phyloP scores from a whole-genome alignment of 352 stramenopile genomes.

The Phytophthora syringae region DNA sequence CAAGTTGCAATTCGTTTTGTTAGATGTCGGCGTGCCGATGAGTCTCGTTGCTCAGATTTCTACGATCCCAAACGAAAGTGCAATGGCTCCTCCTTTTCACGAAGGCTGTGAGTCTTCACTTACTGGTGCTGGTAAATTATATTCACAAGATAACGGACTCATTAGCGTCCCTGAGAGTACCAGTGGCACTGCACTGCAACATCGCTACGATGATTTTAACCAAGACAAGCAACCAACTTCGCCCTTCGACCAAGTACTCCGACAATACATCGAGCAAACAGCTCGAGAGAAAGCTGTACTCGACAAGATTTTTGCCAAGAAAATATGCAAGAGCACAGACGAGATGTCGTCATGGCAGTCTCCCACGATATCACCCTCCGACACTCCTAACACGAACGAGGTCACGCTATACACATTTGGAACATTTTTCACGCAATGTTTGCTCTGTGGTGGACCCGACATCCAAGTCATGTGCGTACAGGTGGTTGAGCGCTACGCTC shows the following conservation, averaged over 20 bases:
- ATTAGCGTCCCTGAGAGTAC: not conserved
- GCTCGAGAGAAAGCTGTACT: constrained; percentile 26
- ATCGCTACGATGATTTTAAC: not conserved
- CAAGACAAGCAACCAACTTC: constrained; percentile 7
- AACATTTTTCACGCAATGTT: constrained; percentile 54
- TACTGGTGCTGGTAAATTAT: not conserved
- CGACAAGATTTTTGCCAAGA: constrained; percentile 18
- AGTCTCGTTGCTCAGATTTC: constrained; percentile 39
- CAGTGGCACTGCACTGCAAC: not conserved
- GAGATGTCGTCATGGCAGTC: constrained; percentile 24
- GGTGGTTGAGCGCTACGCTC: constrained; percentile 42
- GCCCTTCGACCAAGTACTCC: constrained; percentile 26
- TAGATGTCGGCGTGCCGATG: constrained; percentile 44
- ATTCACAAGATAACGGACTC: not conserved
- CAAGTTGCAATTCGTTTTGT: constrained; percentile 35
- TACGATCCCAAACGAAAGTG: not conserved
- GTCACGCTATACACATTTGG: constrained; percentile 58
- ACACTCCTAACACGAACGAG: constrained; percentile 36
- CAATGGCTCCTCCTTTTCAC: not conserved
- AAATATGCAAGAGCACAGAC: not conserved
- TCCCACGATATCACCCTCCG: constrained; percentile 21
- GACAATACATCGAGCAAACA: constrained; percentile 29
- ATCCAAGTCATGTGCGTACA: constrained; percentile 33
- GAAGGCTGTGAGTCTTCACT: not conserved
- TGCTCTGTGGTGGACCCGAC: constrained; percentile 31